Base-by-base conservation (phyloP, 306 rosid genomes). In the Oxytropis ochrocephala region DNA sequence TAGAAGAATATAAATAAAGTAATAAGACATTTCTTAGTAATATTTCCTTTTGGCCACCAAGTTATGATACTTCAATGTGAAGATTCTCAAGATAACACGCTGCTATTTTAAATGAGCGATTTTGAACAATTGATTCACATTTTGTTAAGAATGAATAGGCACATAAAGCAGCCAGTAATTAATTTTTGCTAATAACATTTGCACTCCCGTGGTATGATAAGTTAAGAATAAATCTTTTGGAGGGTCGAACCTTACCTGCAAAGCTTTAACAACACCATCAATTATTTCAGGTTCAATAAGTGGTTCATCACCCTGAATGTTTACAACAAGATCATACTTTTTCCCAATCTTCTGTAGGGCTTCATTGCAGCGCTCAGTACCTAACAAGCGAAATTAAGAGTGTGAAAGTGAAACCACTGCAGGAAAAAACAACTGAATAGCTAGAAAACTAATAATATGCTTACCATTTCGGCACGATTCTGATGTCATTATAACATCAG, bases 241-340 rank as follows among this genome's bases (percentile, higher is more conserved):
- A 13, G 16, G 11, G 52, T 11, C 30, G 46, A 30, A 7, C 18
- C 43, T 30, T 71, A 88, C 98, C 92, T 94, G 98, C 75, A 94
- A 74, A 33, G 97, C 95, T 84, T 91, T 85, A 63, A 94, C 98
- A 21, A 94, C 64, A 14, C 98, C 96, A 49, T 94, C 92, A 5
- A 94, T 94, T 67, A 88, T 91, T 80, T 88, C 97, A 13, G 98
- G 98, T 73, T 94, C 97, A 62, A 90, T 47, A 76, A 94, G 97
- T 68, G 98, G 98, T 57, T 94, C 98, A 74, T 94, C 97, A 29
- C 98, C 98, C 61, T 94, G 98, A 79, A 94, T 94, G 78, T 94
- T 94, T 75, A 94, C 98, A 48, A 94, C 98, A 56, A 94, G 69
- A 79, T 94, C 98, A 69, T 94, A 94, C 50, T 85, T 88, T 76